Evolutionary conservation across 2,329 filamentous ascomycete species (phyloP).

Genomic region (Calonectria hawksworthii): DNA sequence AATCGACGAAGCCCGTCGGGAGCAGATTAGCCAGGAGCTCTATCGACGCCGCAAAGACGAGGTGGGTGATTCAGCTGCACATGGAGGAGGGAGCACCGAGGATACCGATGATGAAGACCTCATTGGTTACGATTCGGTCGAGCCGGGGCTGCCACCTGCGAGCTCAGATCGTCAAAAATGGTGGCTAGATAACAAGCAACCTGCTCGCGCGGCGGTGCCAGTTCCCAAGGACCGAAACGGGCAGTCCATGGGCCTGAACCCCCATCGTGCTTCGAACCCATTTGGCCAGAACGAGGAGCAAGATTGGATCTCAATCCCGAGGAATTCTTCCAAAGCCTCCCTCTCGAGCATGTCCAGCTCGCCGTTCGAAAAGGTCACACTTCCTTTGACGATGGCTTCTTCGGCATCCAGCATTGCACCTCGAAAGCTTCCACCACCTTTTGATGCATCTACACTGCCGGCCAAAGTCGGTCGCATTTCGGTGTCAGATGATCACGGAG

Average conservation of each 20-base stretch:
- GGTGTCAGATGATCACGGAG: slow-evolving; percentile 56
- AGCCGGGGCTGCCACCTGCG: slow-evolving; percentile 79
- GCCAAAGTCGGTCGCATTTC: slow-evolving; percentile 61
- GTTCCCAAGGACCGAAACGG: slow-evolving; percentile 69
- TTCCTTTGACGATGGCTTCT: slow-evolving; percentile 61
- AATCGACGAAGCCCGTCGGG: slow-evolving; percentile 81
- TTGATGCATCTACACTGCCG: slow-evolving; percentile 61
- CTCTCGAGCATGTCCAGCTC: slow-evolving; percentile 71
- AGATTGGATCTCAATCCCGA: slow-evolving; percentile 83
- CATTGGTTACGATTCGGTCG: slow-evolving; percentile 85
- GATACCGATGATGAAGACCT: slow-evolving; percentile 84
- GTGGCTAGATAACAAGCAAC: slow-evolving; percentile 79
- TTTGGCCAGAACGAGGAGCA: slow-evolving; percentile 81
- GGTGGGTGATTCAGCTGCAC: slow-evolving; percentile 74
- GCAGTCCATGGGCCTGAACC: slow-evolving; percentile 76
- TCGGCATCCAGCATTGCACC: slow-evolving; percentile 60
- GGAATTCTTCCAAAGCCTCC: slow-evolving; percentile 66
- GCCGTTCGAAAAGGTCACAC: slow-evolving; percentile 70
- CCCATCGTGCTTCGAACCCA: slow-evolving; percentile 83
- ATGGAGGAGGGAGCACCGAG: slow-evolving; percentile 61
- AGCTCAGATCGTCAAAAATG: slow-evolving; percentile 79
- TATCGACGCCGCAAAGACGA: slow-evolving; percentile 79
- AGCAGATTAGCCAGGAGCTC: slow-evolving; percentile 79
- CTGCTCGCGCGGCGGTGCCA: slow-evolving; percentile 79
- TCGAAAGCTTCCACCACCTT: slow-evolving; percentile 67